Base-by-base conservation (phyloP, 1,139 yeast species). In the Kodamaea alishanica region DNA sequence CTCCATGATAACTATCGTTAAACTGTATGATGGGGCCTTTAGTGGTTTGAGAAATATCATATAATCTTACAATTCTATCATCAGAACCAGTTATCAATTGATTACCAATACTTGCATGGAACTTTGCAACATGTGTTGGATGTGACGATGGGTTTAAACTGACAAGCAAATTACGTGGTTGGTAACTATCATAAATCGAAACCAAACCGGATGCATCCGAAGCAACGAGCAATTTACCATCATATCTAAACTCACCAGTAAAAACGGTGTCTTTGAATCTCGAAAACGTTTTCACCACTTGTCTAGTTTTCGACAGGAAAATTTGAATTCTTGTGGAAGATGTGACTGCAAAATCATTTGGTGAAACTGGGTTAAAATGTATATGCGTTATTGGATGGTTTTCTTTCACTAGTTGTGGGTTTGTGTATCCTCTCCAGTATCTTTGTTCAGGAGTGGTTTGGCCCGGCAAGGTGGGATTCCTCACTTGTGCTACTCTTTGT, bases 41-140 rank as follows among this genome's bases (percentile, higher is more conserved):
- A 20, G 73, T 60, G 6, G 90, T 77, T 46, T 85, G 85, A 3
- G 96, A 79, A 44, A 92, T 84, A 61, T 92, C 98, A 73, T 92
- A 92, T 31, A 94, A 63, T 56, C 96, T 72, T 2, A 89, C 89
- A 8, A 81, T 73, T 52, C 95, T 73, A 63, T 92, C 98, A 63
- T 92, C 98, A 4, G 95, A 84, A 5, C 96, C 96, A 3, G 96
- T 85, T 23, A 89, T 70, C 43, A 92, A 63, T 44, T 85, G 84
- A 34, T 87, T 79, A 11, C 81, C 77, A 31, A 79, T 69, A 4
- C 81, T 67, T 8, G 94, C 89, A 52, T 87, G 92, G 63, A 88
- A 92, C 58, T 86, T 88, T n/a, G 97, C 89, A 24, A 90, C 96
- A 55, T 87, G 97, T 0, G 95, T 85, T 8, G 97, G 90, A 60